phyloP scores from a whole-genome alignment of 1,284 basidiomycete species.

The Marasmius sp. region DNA sequence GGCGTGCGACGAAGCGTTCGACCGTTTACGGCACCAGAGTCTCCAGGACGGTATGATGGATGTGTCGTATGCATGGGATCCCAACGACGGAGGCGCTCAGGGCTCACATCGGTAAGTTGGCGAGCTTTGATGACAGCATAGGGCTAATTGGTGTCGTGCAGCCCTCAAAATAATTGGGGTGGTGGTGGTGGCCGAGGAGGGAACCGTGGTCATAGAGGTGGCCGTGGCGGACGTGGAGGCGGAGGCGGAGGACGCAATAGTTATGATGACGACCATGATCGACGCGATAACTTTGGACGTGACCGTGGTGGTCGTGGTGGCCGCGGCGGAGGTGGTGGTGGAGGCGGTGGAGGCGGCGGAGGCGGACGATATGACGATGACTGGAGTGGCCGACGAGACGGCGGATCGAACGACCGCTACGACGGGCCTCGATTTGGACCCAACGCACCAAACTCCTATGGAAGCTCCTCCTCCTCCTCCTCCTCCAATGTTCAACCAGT shows the following conservation, averaged over 20 bases:
- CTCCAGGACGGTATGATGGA: conserved; percentile 88
- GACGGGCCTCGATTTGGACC: conserved; percentile 27
- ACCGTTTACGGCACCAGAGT: conserved; percentile 74
- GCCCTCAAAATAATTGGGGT: conserved; percentile 44
- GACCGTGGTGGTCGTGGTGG: conserved; percentile 42
- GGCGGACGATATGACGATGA: conserved; percentile 43
- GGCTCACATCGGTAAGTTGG: conserved; percentile 33
- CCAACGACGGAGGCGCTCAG: conserved; percentile 37
- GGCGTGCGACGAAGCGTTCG: conserved; percentile 79
- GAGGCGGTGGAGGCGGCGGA: conserved; percentile 50
- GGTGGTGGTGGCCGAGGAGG: conserved; percentile 36
- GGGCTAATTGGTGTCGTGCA: not conserved
- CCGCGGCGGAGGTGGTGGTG: conserved; percentile 41
- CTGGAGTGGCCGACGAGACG: conserved; percentile 31
- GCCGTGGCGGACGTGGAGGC: conserved; percentile 41
- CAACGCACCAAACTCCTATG: conserved; percentile 14
- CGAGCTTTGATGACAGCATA: not conserved
- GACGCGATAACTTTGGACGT: conserved; percentile 41
- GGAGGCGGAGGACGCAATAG: conserved; percentile 38
- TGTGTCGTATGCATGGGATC: conserved; percentile 87
- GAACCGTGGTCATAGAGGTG: conserved; percentile 23
- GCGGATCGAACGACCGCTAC: conserved; percentile 39
- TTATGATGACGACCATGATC: conserved; percentile 37
- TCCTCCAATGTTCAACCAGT: conserved; percentile 5
- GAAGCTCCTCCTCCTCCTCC: conserved; percentile 16